Percentiles rank a stretch among this genome's conserved stretches.
Evolutionary conservation across 768 basidiomycete species (phyloP).

Genomic region (Rhodotorula sphaerocarpa): DNA sequence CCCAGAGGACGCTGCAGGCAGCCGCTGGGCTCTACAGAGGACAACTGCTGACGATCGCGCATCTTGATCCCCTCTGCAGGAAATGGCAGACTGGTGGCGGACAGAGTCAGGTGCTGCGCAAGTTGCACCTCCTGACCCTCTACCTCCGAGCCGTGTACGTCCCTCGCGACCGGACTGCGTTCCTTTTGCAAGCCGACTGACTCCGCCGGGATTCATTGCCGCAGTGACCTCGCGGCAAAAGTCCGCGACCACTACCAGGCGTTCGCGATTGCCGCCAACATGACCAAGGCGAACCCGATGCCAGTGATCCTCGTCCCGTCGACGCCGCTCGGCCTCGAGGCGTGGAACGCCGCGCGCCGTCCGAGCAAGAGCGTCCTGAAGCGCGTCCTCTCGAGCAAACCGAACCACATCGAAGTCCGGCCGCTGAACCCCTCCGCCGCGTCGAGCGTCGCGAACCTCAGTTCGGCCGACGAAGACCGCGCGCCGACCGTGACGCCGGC

Average conservation of each 20-base stretch:
- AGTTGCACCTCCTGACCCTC: slow-evolving; percentile 21
- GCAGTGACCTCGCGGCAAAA: slow-evolving; percentile 7
- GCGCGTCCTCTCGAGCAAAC: neutral
- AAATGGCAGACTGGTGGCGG: slow-evolving; percentile 25
- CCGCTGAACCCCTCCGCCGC: slow-evolving; percentile 3
- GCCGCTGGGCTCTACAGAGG: too few relatives aligned
- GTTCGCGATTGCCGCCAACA: slow-evolving; percentile 21
- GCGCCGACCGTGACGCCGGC: neutral
- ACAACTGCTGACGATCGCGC: too few relatives aligned
- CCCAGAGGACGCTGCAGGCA: neutral
- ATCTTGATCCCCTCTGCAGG: neutral
- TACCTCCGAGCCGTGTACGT: slow-evolving; percentile 18
- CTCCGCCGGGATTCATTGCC: too few relatives aligned
- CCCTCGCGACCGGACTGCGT: too few relatives aligned
- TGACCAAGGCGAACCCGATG: neutral
- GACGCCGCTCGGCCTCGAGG: slow-evolving; percentile 15
- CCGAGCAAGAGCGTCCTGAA: slow-evolving; percentile 15
- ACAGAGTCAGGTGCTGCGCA: slow-evolving; percentile 17
- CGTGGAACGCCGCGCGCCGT: slow-evolving; percentile 27
- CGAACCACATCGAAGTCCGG: too few relatives aligned
- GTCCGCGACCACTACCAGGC: slow-evolving; percentile 20
- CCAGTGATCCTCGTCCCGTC: slow-evolving; percentile 19
- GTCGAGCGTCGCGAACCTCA: slow-evolving; percentile 5
- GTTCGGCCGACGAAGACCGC: neutral
- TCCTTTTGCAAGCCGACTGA: too few relatives aligned